Evolutionary conservation across 2,329 filamentous ascomycete species (phyloP), one percentile per base, ranked within the genome.

Genomic region (Stagonosporopsis chrysanthemi): DNA sequence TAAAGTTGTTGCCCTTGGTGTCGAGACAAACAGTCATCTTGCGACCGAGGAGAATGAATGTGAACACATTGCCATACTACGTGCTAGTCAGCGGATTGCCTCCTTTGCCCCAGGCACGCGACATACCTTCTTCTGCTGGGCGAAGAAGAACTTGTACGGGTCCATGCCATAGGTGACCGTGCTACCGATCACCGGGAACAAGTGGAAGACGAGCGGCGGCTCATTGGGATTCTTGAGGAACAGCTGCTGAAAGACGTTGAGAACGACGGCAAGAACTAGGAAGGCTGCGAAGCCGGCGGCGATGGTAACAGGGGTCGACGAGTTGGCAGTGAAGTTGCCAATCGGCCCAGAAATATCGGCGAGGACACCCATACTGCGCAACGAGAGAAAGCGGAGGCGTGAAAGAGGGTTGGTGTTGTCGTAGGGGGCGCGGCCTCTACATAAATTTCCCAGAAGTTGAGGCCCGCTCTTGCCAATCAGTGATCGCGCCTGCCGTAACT

Each of bases 111-210:
- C 41, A 12, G 7, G 22, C 40, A 35, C 52, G 31, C 40, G 54
- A 62, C 69, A 60, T 70, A 92, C 90, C 88, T 96, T 96, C 69
- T 85, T 83, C 68, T 88, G 85, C 78, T 87, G 85, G 68, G 83
- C 68, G 57, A 84, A 83, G 81, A 97, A 97, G 84, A 97, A 98
- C 48, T 82, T 83, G 72, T 91, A 93, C 15, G 94, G 94, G 72
- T 98, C 92, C 79, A 97, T 97, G 77, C 94, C 94, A 80, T 98
- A 99, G 41, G 87, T 90, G 69, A 98, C 83, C 58, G 95, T 97
- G 81, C 89, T 97, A 63, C 94, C 94, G 70, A 99, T 84, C 66
- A 96, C 79, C 70, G 86, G 86, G 29, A 88, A 77, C 82, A 80
- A 85, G 76, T 88, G 86, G 76, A 88, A 88, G 45, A 88, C 86